phyloP scores from a whole-genome alignment of 164 flowering plant species.

The Vitis vinifera region DNA sequence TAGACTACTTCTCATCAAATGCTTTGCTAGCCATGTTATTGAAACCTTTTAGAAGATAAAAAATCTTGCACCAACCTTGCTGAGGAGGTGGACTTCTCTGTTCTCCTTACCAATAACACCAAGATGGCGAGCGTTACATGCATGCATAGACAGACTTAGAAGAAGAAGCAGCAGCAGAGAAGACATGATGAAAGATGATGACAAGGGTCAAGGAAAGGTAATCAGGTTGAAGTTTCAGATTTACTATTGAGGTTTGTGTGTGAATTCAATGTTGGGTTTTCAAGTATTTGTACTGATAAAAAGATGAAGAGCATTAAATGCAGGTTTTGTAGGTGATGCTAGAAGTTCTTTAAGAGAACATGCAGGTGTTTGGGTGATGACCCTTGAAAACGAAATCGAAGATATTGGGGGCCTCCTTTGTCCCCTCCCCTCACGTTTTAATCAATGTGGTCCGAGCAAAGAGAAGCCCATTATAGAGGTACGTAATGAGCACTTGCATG shows the following conservation, averaged over 20 bases:
- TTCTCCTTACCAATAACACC: not conserved
- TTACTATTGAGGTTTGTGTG: not conserved
- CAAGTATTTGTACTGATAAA: slow-evolving; percentile 34
- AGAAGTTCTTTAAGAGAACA: slow-evolving; percentile 47
- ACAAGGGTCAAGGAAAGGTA: not conserved
- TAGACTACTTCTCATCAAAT: not conserved
- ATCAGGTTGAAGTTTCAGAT: not conserved
- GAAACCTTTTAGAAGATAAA: not conserved
- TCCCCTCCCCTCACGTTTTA: slow-evolving; percentile 19
- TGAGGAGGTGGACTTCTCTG: not conserved
- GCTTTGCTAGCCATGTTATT: not conserved
- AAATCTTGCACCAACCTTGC: slow-evolving; percentile 12
- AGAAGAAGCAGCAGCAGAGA: slow-evolving; percentile 9
- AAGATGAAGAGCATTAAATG: slow-evolving; percentile 47
- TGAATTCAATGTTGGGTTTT: not conserved
- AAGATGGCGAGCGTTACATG: slow-evolving; percentile 34
- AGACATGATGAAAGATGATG: slow-evolving; percentile 19
- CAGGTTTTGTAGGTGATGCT: slow-evolving; percentile 30
- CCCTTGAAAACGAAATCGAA: slow-evolving; percentile 25
- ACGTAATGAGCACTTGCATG: too few species aligned
- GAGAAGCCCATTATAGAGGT: not conserved
- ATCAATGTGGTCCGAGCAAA: slow-evolving; percentile 8
- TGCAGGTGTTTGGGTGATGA: slow-evolving; percentile 50
- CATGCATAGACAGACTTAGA: slow-evolving; percentile 33
- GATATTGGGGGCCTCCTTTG: slow-evolving; percentile 34